Evolutionary conservation across 345 rosid species (phyloP).

Genomic region (Gossypium arboreum): DNA sequence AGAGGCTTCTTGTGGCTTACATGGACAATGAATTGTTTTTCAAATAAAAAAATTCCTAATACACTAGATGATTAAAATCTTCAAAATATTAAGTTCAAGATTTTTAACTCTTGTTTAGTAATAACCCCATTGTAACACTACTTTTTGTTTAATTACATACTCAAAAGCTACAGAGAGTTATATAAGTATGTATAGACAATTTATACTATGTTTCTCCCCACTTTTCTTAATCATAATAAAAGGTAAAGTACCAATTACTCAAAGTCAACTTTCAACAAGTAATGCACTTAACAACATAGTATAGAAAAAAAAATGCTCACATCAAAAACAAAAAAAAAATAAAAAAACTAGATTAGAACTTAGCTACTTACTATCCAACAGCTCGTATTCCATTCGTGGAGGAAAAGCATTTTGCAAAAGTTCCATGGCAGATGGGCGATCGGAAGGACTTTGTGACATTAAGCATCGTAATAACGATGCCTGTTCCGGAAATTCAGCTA

Average conservation of each 20-base stretch:
- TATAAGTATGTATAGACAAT: background rate
- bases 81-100: background rate
- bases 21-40: background rate
- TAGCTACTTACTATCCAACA: conserved; percentile 69
- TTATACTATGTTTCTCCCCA: background rate
- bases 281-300: background rate
- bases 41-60: too few species aligned
- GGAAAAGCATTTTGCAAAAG: conserved; percentile 81
- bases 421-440: conserved; percentile 92
- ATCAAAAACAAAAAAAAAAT: background rate
- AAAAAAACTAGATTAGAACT: background rate
- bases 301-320: background rate
- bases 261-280: background rate
- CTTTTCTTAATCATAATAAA: background rate
- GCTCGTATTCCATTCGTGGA: conserved; percentile 85
- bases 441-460: conserved; percentile 94
- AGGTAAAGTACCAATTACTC: background rate
- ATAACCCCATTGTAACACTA: background rate
- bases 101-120: background rate
- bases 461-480: conserved; percentile 63
- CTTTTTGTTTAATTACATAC: background rate
- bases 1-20: background rate
- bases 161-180: background rate
- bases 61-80: background rate
- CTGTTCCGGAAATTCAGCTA: conserved; percentile 81